Base-by-base conservation (phyloP, 139 green algal genomes). In the Mesotaenium endlicherianum region DNA sequence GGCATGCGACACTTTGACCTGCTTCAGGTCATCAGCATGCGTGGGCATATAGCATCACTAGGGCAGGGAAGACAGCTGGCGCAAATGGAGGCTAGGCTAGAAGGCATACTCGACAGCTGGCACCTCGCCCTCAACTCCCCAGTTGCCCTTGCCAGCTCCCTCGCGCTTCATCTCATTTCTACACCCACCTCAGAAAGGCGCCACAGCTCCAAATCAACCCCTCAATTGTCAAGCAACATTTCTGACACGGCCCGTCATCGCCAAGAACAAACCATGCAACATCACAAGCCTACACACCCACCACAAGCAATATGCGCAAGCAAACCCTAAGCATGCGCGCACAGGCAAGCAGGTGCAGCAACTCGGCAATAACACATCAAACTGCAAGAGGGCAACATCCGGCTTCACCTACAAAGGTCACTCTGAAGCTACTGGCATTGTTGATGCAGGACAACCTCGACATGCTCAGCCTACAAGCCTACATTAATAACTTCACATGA, bases 101-200 rank as follows among this genome's bases (percentile, higher is more conserved):
- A n/a, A 30, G 57, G 36, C 57, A 20, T 68, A 68, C 57, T 30
- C 57, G n/a, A 30, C 36, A 39, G 34, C n/a, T 17, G 34, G 71
- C 34, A 80, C 40, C 60, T 83, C 76, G 58, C 58, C 76, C 20
- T 78, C 79, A n/a, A 50, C 31, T 1, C 79, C 79, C 79, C 79
- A 85, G 49, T 85, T 85, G 69, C 79, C 79, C 1, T 55, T 69
- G 30, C 79, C 79, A 85, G 45, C 70, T 68, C 79, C 79, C 38
- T 82, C 68, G 71, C 79, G 79, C 69, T 82, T 81, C 79, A 85
- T 84, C 36, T 85, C 79, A n/a, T 82, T 38, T 75, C 64, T 50
- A 75, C 64, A 75, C 16, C 17, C 64, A 34, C 50, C 50, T 20
- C 26, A 64, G 50, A 64, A 64, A 64, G 20, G 26, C 20, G 26